Conservation (phyloP, 2,329 filamentous ascomycete genomes). For the Alternaria sp. region DNA sequence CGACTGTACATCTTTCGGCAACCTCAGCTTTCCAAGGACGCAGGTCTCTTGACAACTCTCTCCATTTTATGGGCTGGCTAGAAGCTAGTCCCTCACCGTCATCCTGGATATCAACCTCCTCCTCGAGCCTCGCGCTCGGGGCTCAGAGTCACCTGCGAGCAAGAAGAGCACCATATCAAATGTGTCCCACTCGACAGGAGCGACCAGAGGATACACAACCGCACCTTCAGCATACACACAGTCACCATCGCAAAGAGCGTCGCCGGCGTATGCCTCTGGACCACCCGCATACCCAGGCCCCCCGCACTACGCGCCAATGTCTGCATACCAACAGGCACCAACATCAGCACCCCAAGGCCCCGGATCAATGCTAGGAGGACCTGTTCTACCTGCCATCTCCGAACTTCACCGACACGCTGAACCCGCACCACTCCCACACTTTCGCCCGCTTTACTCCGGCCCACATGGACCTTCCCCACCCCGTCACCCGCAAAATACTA, state of each 20-base stretch:
- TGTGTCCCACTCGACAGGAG: constrained; percentile 50
- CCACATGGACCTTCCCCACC: constrained; percentile 46
- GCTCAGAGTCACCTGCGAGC: constrained; percentile 69
- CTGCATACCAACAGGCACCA: constrained; percentile 36
- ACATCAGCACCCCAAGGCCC: constrained; percentile 32
- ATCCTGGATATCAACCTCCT: constrained; percentile 96
- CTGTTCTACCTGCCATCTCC: constrained; percentile 47
- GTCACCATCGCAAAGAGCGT: constrained; percentile 42
- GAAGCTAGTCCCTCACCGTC: constrained; percentile 60
- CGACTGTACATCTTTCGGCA: constrained; percentile 1
- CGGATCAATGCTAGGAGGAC: constrained; percentile 45
- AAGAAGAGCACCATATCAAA: constrained; percentile 52
- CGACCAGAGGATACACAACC: constrained; percentile 46
- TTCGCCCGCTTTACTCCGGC: constrained; percentile 47
- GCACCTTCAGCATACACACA: constrained; percentile 46
- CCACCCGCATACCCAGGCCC: constrained; percentile 40
- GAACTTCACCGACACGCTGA: constrained; percentile 49
- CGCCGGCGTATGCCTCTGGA: constrained; percentile 39
- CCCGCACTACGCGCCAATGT: constrained; percentile 37
- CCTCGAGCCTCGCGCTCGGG: constrained; percentile 74
- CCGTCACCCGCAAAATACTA: constrained; percentile 34
- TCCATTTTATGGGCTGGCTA: constrained; percentile 51
- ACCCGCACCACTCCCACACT: constrained; percentile 46
- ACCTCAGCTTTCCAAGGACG: constrained; percentile 16
- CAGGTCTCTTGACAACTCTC: constrained; percentile 20